These are phyloP conservation scores for Apiospora rasikravindrae DNA, from an alignment of 2,329 filamentous ascomycete species.

Conservation along the genomic window DNA sequence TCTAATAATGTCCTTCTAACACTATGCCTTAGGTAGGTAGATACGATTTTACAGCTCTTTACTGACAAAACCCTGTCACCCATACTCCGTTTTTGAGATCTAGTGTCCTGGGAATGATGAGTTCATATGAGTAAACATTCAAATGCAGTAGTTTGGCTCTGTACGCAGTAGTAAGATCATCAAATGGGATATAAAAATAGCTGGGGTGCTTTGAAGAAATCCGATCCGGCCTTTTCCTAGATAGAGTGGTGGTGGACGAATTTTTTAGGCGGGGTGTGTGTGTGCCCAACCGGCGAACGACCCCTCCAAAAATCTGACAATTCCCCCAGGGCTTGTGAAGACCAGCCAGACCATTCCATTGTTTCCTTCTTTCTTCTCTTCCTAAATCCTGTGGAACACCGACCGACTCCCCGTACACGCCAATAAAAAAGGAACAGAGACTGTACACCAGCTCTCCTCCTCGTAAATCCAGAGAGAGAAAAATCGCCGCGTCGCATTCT, in stretches of 20 bases:
- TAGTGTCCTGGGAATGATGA: background rate
- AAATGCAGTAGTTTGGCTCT: too few species aligned
- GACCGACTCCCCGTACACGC: conserved; percentile 6
- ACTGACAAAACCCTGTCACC: background rate
- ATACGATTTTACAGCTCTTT: background rate
- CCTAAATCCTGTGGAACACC: background rate
- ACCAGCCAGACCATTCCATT: background rate
- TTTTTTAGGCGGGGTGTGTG: conserved; percentile 10
- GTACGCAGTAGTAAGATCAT: too few species aligned
- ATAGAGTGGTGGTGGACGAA: background rate
- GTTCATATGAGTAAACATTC: too few species aligned
- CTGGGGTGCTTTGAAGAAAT: background rate
- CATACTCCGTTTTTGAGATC: background rate
- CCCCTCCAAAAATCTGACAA: conserved; percentile 19
- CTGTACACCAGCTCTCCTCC: background rate
- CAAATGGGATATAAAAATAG: background rate
- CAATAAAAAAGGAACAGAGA: background rate
- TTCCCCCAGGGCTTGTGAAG: conserved; percentile 7
- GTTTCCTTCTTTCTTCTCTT: conserved; percentile 8
- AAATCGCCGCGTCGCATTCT: background rate
- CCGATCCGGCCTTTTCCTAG: background rate
- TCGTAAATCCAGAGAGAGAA: background rate
- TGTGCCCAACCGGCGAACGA: conserved; percentile 8
- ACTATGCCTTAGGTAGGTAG: background rate
- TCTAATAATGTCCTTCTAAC: background rate